phyloP scores from a whole-genome alignment of 2,329 filamentous ascomycete species.

The Fusarium sulawesiense region DNA sequence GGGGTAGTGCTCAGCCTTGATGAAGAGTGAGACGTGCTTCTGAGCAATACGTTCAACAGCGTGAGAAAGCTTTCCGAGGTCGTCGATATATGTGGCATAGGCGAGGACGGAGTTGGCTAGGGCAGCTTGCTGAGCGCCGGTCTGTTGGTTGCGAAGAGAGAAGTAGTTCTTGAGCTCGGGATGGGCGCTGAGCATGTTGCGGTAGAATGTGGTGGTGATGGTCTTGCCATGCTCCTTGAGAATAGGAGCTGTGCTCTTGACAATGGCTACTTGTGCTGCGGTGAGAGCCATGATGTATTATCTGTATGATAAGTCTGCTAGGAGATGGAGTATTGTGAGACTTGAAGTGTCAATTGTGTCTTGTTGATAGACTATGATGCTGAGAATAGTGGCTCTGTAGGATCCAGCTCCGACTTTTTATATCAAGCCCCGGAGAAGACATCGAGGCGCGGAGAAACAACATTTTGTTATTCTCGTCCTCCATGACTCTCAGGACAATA shows the following conservation, averaged over 20 bases:
- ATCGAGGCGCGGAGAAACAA: slow-evolving; percentile 38
- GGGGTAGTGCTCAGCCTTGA: slow-evolving; percentile 75
- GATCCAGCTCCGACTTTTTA: slow-evolving; percentile 21
- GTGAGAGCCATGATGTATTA: slow-evolving; percentile 63
- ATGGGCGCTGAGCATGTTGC: slow-evolving; percentile 71
- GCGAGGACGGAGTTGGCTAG: slow-evolving; percentile 76
- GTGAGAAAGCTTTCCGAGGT: slow-evolving; percentile 68
- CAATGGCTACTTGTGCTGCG: slow-evolving; percentile 72
- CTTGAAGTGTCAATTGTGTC: neutral
- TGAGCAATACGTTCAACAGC: slow-evolving; percentile 76
- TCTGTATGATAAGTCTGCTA: neutral
- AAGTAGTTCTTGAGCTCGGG: slow-evolving; percentile 77
- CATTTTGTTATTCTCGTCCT: slow-evolving; percentile 23
- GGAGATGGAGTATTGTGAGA: neutral
- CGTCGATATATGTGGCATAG: slow-evolving; percentile 79
- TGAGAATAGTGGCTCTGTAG: slow-evolving; percentile 10
- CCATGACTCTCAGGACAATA: neutral
- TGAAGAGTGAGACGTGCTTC: slow-evolving; percentile 79
- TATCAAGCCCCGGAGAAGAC: slow-evolving; percentile 38
- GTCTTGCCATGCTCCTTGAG: slow-evolving; percentile 74
- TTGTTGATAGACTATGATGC: slow-evolving; percentile 23
- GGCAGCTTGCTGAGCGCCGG: slow-evolving; percentile 75
- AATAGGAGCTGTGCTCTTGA: slow-evolving; percentile 82
- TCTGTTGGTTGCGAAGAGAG: slow-evolving; percentile 75
- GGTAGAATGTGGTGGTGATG: slow-evolving; percentile 80